A percentile compares a stretch with the other conserved stretches of the same genome.
Conservation (phyloP, 805 yeast genomes). For the Suhomyces pyralidae region DNA sequence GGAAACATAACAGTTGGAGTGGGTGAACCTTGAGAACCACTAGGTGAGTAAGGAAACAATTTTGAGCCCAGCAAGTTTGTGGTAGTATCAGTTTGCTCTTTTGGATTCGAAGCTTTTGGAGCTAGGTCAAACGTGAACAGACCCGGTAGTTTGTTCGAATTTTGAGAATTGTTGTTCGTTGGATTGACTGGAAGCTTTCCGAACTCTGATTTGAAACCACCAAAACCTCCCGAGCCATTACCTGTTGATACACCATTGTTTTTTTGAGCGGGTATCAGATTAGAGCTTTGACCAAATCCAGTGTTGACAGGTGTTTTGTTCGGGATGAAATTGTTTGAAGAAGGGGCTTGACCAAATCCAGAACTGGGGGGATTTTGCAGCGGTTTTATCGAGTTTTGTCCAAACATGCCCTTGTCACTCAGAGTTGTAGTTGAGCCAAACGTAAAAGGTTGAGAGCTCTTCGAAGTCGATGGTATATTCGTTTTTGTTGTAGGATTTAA, state of each 20-base stretch:
- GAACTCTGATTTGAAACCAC: background rate
- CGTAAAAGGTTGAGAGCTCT: background rate
- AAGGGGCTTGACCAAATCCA: background rate
- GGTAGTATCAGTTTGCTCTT: background rate
- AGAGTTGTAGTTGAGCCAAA: background rate
- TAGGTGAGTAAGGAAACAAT: background rate
- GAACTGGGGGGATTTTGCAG: background rate
- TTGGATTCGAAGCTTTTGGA: background rate
- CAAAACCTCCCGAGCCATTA: background rate
- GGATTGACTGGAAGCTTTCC: background rate
- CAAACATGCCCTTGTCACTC: background rate
- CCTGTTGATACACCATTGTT: background rate
- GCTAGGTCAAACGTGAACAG: background rate
- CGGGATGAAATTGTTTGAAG: background rate
- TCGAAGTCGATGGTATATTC: background rate
- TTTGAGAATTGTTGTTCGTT: background rate
- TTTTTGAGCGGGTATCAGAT: background rate
- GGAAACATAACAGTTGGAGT: background rate
- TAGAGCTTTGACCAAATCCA: background rate
- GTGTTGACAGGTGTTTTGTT: background rate
- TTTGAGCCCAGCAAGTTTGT: background rate
- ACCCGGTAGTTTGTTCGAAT: background rate
- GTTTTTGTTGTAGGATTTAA: background rate
- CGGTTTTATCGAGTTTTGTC: background rate
- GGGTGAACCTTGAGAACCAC: background rate